Percentiles rank a stretch among this genome's conserved stretches.
These are phyloP conservation scores for Pyricularia sp. DNA, from an alignment of 2,329 filamentous ascomycete genomes.

Conservation along the genomic window DNA sequence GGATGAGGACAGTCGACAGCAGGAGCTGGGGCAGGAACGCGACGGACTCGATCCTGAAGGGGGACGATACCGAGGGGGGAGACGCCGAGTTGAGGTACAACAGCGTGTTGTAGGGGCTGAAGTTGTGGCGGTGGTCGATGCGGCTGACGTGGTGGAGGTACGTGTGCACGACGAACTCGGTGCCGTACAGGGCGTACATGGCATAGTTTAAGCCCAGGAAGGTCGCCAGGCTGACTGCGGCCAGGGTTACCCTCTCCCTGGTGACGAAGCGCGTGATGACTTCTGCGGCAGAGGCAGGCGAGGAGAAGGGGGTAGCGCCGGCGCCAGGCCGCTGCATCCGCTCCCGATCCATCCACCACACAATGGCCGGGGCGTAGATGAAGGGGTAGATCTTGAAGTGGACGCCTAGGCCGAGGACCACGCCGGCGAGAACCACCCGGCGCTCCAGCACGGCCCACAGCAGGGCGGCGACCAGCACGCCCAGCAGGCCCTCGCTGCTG, in stretches of 20 bases:
- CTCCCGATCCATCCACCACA: conserved; percentile 69
- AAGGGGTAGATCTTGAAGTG: conserved; percentile 99
- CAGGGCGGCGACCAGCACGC: conserved; percentile 72
- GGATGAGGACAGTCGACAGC: conserved; percentile 66
- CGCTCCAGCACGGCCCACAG: conserved; percentile 70
- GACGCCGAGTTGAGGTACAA: conserved; percentile 75
- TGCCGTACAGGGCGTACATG: conserved; percentile 77
- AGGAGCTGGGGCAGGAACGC: conserved; percentile 85
- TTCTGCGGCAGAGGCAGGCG: conserved; percentile 7
- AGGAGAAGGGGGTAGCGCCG: background rate
- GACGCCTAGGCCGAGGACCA: conserved; percentile 72
- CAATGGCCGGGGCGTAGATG: conserved; percentile 75
- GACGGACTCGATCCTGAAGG: conserved; percentile 57
- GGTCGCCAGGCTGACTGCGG: conserved; percentile 56
- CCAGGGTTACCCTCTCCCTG: conserved; percentile 44
- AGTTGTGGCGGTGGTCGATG: conserved; percentile 96
- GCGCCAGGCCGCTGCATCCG: conserved; percentile 18
- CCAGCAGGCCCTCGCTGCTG: conserved; percentile 84
- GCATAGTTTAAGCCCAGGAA: conserved; percentile 64
- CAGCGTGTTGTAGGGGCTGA: conserved; percentile 89
- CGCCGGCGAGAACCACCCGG: conserved; percentile 55
- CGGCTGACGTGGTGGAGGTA: conserved; percentile 89
- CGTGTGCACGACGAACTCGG: conserved; percentile 77
- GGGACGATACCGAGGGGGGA: conserved; percentile 20
- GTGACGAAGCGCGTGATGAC: conserved; percentile 34